A percentile compares a stretch with the other conserved stretches of the same genome.
Evolutionary conservation across 192 early-diverging fungal genomes (phyloP).

Genomic region (Coemansia sp.): DNA sequence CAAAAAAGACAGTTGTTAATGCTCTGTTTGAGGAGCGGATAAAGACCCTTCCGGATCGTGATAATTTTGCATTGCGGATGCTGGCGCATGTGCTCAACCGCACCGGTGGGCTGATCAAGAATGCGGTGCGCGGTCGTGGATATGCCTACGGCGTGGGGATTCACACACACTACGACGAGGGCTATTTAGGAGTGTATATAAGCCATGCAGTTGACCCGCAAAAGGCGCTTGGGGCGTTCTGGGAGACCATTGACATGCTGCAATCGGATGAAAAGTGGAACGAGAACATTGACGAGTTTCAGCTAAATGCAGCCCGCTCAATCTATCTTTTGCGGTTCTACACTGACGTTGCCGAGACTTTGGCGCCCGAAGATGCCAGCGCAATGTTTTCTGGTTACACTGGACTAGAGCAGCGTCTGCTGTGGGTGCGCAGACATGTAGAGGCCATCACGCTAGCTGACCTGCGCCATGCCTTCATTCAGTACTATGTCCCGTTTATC

Average conservation of each 20-base stretch:
- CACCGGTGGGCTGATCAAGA: conserved; percentile 79
- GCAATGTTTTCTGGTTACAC: conserved; percentile 25
- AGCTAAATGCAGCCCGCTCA: conserved; percentile 42
- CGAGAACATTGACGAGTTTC: conserved; percentile 36
- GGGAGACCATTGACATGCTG: conserved; percentile 34
- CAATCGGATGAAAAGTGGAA: conserved; percentile 27
- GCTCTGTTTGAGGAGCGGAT: conserved; percentile 28
- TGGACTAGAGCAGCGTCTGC: conserved; percentile 38
- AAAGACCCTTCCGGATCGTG: conserved; percentile 25
- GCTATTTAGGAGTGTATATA: conserved; percentile 45
- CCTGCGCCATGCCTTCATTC: conserved; percentile 31
- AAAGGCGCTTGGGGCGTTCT: conserved; percentile 42
- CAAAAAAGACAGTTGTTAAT: neutral
- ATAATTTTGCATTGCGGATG: conserved; percentile 30
- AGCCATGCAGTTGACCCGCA: conserved; percentile 45
- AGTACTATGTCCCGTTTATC: conserved; percentile 33
- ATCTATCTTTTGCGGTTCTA: conserved; percentile 28
- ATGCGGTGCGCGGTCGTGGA: conserved; percentile 72
- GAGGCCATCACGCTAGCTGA: conserved; percentile 32
- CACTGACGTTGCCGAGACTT: conserved; percentile 11
- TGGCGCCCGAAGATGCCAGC: conserved; percentile 35
- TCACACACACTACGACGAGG: conserved; percentile 24
- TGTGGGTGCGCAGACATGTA: conserved; percentile 40
- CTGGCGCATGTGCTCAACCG: conserved; percentile 70
- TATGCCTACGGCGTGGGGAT: conserved; percentile 70